A percentile compares a stretch with the other conserved stretches of the same genome.
These are phyloP conservation scores for Fremontodendron californicum DNA, from an alignment of 345 rosid species.

Conservation along the genomic window DNA sequence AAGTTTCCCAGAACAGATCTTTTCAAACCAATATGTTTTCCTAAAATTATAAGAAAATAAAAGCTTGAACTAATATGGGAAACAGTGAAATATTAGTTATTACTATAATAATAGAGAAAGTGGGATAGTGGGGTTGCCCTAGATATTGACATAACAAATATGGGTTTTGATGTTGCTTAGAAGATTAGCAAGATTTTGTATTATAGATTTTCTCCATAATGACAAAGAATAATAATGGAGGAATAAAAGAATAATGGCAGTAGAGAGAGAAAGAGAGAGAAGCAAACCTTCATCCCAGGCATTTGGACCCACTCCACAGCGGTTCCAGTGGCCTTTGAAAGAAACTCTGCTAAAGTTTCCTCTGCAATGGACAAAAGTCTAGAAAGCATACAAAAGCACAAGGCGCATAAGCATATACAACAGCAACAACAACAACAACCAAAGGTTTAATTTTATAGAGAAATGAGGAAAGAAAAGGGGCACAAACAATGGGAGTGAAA, in stretches of 20 bases:
- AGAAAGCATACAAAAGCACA: slow-evolving; percentile 23
- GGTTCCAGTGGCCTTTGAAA: slow-evolving; percentile 99
- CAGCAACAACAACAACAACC: slow-evolving; percentile 17
- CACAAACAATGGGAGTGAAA: slow-evolving; percentile 15
- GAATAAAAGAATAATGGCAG: background rate
- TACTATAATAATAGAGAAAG: background rate
- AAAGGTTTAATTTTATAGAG: slow-evolving; percentile 12
- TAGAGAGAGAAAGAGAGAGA: slow-evolving; percentile 1
- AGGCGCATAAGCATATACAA: slow-evolving; percentile 11
- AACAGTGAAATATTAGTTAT: background rate
- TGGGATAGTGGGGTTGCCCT: background rate
- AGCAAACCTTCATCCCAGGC: slow-evolving; percentile 99
- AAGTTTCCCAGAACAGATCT: background rate
- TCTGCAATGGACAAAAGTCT: slow-evolving; percentile 98
- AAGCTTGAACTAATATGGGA: background rate
- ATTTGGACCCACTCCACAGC: slow-evolving; percentile 99
- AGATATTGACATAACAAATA: slow-evolving; percentile 9
- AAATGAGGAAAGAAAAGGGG: slow-evolving; percentile 27
- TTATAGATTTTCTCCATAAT: slow-evolving; percentile 11
- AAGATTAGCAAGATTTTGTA: slow-evolving; percentile 24
- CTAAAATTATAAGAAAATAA: background rate
- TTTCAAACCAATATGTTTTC: background rate
- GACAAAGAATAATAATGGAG: slow-evolving; percentile 15
- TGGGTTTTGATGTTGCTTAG: slow-evolving; percentile 19
- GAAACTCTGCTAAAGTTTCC: slow-evolving; percentile 99